These are phyloP conservation scores for Talaromyces piceae DNA, from an alignment of 2,329 filamentous ascomycete genomes.

Conservation along the genomic window DNA sequence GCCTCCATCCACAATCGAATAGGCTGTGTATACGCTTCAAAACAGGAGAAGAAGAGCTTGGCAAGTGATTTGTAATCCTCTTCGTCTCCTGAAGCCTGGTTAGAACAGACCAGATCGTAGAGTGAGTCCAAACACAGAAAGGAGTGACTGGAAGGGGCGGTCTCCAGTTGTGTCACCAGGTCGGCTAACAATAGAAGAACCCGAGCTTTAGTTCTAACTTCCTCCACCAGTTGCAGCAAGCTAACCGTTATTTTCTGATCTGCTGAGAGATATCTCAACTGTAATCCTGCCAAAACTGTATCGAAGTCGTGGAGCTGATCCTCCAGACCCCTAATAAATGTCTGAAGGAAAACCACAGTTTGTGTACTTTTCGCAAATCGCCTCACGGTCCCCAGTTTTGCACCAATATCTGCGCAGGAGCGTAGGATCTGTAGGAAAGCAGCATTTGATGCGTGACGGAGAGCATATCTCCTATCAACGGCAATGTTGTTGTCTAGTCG, in stretches of 20 bases:
- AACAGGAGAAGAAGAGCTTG: slow-evolving; percentile 69
- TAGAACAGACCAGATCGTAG: slow-evolving; percentile 60
- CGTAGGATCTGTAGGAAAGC: slow-evolving; percentile 27
- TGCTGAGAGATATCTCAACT: slow-evolving; percentile 53
- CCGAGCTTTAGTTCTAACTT: slow-evolving; percentile 48
- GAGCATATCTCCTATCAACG: slow-evolving; percentile 31
- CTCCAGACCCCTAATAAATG: slow-evolving; percentile 59
- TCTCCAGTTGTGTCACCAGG: slow-evolving; percentile 53
- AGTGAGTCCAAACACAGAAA: slow-evolving; percentile 74
- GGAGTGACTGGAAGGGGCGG: slow-evolving; percentile 38
- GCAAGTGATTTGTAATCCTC: slow-evolving; percentile 57
- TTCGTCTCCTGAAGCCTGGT: slow-evolving; percentile 62
- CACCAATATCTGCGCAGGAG: slow-evolving; percentile 44
- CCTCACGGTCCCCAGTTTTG: slow-evolving; percentile 41
- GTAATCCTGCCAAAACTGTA: slow-evolving; percentile 48
- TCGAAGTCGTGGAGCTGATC: slow-evolving; percentile 54
- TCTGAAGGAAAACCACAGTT: slow-evolving; percentile 56
- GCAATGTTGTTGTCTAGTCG: slow-evolving; percentile 25
- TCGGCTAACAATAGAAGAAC: slow-evolving; percentile 55
- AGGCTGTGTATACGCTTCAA: slow-evolving; percentile 72
- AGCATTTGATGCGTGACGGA: slow-evolving; percentile 26
- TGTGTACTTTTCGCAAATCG: slow-evolving; percentile 42
- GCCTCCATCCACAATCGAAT: slow-evolving; percentile 78
- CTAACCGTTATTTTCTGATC: slow-evolving; percentile 55
- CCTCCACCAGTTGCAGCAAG: slow-evolving; percentile 53